Percentiles rank a stretch among this genome's conserved stretches.
These are phyloP conservation scores for Geotrichum siamense DNA, from an alignment of 1,139 yeast species.

Conservation along the genomic window DNA sequence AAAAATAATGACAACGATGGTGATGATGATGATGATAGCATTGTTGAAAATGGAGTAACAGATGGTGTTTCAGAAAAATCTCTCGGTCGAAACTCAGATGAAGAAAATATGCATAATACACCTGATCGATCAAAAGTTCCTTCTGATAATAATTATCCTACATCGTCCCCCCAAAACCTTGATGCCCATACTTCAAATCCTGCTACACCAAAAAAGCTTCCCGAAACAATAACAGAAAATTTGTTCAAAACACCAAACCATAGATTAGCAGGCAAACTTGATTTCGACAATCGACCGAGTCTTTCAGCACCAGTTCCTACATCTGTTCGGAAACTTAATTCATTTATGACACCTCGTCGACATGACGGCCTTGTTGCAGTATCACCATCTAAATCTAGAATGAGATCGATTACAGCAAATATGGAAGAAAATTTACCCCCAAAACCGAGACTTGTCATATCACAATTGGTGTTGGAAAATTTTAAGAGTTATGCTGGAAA, in stretches of 20 bases:
- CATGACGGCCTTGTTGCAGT: constrained; percentile 13
- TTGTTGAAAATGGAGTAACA: too few relatives aligned
- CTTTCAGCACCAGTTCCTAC: neutral
- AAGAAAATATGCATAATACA: too few relatives aligned
- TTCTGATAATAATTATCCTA: too few relatives aligned
- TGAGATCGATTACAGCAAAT: constrained; percentile 16
- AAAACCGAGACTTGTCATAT: constrained; percentile 61
- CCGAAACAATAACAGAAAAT: neutral
- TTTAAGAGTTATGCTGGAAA: constrained; percentile 95
- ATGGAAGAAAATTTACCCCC: constrained; percentile 11
- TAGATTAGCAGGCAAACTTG: neutral
- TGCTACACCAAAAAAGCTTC: neutral
- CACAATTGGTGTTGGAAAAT: constrained; percentile 64
- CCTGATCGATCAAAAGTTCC: too few relatives aligned
- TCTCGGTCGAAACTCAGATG: too few relatives aligned
- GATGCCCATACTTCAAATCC: neutral
- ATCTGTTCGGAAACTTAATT: neutral
- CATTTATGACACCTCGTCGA: neutral
- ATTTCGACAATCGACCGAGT: neutral
- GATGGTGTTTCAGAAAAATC: too few relatives aligned
- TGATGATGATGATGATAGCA: too few relatives aligned
- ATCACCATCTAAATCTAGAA: constrained; percentile 17
- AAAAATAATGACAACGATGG: too few relatives aligned
- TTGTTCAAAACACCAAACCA: neutral
- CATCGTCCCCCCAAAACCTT: too few relatives aligned